Base-by-base conservation (phyloP, 1,284 basidiomycete genomes). In the Kalmanozyma brasiliensis region DNA sequence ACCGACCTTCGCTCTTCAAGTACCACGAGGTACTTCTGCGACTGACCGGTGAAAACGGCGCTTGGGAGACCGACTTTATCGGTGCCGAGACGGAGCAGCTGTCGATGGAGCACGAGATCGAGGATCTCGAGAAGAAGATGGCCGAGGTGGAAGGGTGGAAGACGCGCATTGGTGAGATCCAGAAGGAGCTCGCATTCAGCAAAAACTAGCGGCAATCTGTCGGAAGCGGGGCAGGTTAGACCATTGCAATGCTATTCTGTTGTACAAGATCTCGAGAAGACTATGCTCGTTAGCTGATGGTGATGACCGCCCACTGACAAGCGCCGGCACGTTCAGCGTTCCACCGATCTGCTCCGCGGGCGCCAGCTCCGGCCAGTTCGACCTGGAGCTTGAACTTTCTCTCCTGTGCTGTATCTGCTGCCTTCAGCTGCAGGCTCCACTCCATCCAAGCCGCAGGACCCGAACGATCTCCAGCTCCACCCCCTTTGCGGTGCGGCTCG, bases 21-120 rank as follows among this genome's bases (percentile, higher is more conserved):
- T 93, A 94, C 78, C 93, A 95, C 83, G 89, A 87, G 3, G 88
- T 89, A 55, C 85, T 94, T 13, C 85, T 95, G 9, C 91, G 89
- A 0, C 84, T 94, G 16, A 84, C 85, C 0, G 84, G 83, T n/a
- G 88, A 89, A 9, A 88, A 90, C 42, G 66, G 89, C 83, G 84
- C 67, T 43, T 94, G 91, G 91, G 88, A 88, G 38, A 85, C 92
- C 19, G 85, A 87, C 22, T 86, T 86, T 24, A 86, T 91, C 23
- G 90, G 90, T 2, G 89, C 89, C 6, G 88, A 86, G 9, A 88
- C 89, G 74, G 88, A 90, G 83, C 86, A 88, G n/a, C 85, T 91
- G 84, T 88, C 87, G 22, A 85, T 90, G 49, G 81, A 84, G 35
- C 76, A 81, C 58, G 84, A 85, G 70, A 79, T 84, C 13, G 76